Conservation (phyloP, 2,329 filamentous ascomycete species). For the Coniochaeta hoffmannii region DNA sequence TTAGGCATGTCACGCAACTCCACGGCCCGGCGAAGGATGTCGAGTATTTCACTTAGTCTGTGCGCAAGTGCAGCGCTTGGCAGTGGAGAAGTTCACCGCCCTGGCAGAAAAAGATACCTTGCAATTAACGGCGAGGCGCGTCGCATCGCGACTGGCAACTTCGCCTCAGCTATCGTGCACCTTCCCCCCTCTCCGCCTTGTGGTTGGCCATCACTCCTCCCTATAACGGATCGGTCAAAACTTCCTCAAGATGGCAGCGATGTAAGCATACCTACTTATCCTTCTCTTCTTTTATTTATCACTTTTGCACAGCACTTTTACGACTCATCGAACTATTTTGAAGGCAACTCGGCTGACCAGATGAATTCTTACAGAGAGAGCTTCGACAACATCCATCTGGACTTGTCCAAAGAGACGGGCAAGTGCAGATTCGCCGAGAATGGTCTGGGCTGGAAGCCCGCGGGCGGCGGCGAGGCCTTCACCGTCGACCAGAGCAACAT, state of each 20-base stretch:
- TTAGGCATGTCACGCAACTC: no score
- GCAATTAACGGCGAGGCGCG: not conserved
- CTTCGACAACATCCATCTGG: constrained; percentile 95
- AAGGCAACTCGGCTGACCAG: constrained; percentile 5
- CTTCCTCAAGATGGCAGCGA: constrained; percentile 1
- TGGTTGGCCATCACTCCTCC: not conserved
- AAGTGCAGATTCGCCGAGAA: constrained; percentile 93
- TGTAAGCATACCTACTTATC: not conserved
- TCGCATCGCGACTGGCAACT: not conserved
- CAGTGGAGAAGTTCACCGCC: not conserved
- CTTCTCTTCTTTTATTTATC: not conserved
- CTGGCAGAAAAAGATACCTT: not conserved
- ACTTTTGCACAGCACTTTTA: not conserved
- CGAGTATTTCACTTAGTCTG: no score
- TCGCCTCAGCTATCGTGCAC: not conserved
- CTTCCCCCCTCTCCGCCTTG: not conserved
- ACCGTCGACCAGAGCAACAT: constrained; percentile 87
- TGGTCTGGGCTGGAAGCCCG: constrained; percentile 92
- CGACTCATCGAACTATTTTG: not conserved
- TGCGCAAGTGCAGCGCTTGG: not conserved
- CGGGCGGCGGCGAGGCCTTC: constrained; percentile 81
- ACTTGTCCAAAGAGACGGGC: constrained; percentile 85
- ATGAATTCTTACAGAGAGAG: constrained; percentile 55
- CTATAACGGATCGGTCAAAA: not conserved
- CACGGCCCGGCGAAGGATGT: no score